These are phyloP conservation scores for Aspergillus costaricaensis DNA, from an alignment of 2,329 filamentous ascomycete species.

Conservation along the genomic window DNA sequence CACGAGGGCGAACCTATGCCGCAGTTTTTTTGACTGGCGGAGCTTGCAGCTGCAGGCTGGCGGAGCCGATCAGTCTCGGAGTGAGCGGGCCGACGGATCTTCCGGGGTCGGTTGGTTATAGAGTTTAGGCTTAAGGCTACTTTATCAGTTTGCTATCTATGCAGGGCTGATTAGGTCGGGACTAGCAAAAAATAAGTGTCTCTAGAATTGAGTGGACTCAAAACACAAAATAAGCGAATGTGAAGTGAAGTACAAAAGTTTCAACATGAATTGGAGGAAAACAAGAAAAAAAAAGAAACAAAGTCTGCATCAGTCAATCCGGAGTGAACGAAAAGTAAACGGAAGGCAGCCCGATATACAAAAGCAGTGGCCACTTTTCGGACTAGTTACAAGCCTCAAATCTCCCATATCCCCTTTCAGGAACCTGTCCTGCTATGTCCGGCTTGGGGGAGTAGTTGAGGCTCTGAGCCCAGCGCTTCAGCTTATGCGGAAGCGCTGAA, in stretches of 20 bases:
- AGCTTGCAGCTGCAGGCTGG: slow-evolving; percentile 6
- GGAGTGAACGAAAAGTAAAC: background rate
- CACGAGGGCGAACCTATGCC: background rate
- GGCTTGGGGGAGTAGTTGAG: background rate
- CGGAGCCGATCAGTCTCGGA: slow-evolving; percentile 9
- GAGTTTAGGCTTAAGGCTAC: background rate
- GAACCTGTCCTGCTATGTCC: background rate
- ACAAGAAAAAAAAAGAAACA: background rate
- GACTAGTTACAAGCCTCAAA: slow-evolving; percentile 1
- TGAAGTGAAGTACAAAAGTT: background rate
- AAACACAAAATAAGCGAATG: background rate
- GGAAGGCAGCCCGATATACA: background rate
- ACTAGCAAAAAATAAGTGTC: background rate
- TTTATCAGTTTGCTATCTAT: background rate
- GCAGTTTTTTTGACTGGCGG: slow-evolving; percentile 9
- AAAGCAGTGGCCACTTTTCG: slow-evolving; percentile 7
- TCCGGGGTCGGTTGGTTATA: slow-evolving; percentile 15
- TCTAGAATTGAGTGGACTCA: background rate
- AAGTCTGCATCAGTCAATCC: background rate
- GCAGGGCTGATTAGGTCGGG: background rate
- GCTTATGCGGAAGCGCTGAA: slow-evolving; percentile 27
- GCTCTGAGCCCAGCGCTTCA: background rate
- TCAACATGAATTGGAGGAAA: background rate
- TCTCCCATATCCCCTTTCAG: background rate
- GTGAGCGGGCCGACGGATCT: slow-evolving; percentile 26